Base-by-base conservation (phyloP, 352 stramenopile species). In the Achlya hypogyna region DNA sequence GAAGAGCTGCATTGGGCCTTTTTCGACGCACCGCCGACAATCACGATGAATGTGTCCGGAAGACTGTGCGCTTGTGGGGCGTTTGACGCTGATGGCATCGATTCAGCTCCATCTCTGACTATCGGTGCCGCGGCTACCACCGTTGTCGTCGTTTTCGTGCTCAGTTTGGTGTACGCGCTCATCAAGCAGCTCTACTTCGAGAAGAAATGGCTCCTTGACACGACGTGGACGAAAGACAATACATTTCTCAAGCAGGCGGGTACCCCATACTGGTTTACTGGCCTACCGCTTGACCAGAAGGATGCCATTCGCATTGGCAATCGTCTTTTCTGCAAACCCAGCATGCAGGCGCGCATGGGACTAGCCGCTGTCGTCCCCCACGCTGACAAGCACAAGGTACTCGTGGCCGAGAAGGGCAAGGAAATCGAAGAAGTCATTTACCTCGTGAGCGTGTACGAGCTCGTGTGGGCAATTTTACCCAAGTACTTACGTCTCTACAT, bases 231-330 rank as follows among this genome's bases (percentile, higher is more conserved):
- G 6, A 45, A 9, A 45, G 1, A 45, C 2, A 45, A 45, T 45
- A 18, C 4, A 18, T 66, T 66, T 23, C 35, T 66, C 9, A 1
- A 12, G 2, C 28, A 38, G 14, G 23, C 43, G 9, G 9, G 34
- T 22, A 43, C 56, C 14, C 59, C 59, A 3, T 45, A 56, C 29
- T 66, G 31, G 35, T 45, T 66, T 14, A 66, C 59, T 28, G 20
- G 29, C 3, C 27, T 66, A 18, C 59, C 59, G 28, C 29, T 66
- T 9, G 42, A 53, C 18, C 59, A 53, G 35, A n/a, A 9, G 20
- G 31, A 66, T 34, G 59, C 59, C 4, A 66, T 66, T 31, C 54
- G 56, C 28, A 52, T 66, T 54, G 59, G 59, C 18, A 66, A 32
- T 9, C 38, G 45, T 31, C 20, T 32, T 6, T 66, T 52, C n/a